phyloP scores from a whole-genome alignment of 495 filamentous ascomycete species.

The Neurospora sp. region DNA sequence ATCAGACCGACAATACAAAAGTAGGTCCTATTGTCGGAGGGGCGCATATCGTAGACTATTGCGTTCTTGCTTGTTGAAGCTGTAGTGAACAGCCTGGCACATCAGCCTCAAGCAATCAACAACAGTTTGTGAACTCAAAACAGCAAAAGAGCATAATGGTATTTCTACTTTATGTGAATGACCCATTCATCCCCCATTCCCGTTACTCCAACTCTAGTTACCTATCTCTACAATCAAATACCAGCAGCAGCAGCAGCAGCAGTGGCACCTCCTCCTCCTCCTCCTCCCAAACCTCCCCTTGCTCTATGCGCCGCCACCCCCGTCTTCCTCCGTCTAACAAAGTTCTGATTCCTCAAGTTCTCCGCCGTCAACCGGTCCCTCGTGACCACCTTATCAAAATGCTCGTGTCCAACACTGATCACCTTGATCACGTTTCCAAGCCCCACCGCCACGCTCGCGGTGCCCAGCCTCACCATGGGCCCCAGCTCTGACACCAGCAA shows the following conservation, averaged over 20 bases:
- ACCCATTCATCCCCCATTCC: neutral
- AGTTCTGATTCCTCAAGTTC: slow-evolving; percentile 19
- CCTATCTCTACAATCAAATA: neutral
- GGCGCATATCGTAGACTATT: neutral
- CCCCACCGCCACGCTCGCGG: slow-evolving; percentile 49
- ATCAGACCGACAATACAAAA: neutral
- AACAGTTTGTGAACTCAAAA: neutral
- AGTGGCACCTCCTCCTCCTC: slow-evolving; percentile 1
- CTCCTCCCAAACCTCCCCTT: neutral
- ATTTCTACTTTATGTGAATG: neutral
- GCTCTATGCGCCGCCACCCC: neutral
- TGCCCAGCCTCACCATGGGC: slow-evolving; percentile 48
- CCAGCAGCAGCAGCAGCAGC: neutral
- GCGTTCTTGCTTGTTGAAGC: neutral
- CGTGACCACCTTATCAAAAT: slow-evolving; percentile 34
- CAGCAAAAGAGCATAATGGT: neutral
- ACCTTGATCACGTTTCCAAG: slow-evolving; percentile 61
- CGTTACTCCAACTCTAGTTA: neutral
- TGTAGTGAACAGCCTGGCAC: neutral
- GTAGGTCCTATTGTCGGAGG: neutral
- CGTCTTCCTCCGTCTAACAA: slow-evolving; percentile 22
- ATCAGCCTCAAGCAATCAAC: neutral
- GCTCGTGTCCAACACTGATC: slow-evolving; percentile 50
- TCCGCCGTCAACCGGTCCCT: slow-evolving; percentile 19
- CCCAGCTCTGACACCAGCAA: slow-evolving; percentile 52